phyloP scores from a whole-genome alignment of 805 yeast species.

The Wickerhamomyces xylosicus region DNA sequence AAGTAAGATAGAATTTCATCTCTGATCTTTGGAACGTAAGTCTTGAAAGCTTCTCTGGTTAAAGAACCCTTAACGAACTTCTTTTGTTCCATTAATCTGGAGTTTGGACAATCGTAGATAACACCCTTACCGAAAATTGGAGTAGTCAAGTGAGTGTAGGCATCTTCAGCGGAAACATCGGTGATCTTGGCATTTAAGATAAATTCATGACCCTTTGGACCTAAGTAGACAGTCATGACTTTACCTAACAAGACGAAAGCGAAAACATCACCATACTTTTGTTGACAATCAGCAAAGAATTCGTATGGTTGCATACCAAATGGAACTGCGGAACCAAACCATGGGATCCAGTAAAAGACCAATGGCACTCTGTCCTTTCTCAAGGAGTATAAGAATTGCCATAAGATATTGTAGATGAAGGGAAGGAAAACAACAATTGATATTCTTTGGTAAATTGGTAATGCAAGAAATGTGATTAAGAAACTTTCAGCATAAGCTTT shows the following conservation, averaged over 20 bases:
- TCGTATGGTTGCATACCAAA: conserved; percentile 93
- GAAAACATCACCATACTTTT: conserved; percentile 86
- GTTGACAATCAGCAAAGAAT: conserved; percentile 70
- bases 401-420: conserved; percentile 50
- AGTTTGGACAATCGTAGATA: conserved; percentile 91
- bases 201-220: conserved; percentile 97
- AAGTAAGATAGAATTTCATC: conserved; percentile 70
- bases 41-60: conserved; percentile 72
- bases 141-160: conserved; percentile 94
- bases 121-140: conserved; percentile 98
- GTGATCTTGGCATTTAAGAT: conserved; percentile 81
- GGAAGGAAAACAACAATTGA: conserved; percentile 33
- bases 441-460: conserved; percentile 26
- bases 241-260: conserved; percentile 84
- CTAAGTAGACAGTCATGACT: conserved; percentile 90
- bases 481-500: conserved; percentile 8
- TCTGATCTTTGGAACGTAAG: conserved; percentile 80
- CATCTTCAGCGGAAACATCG: conserved; percentile 94
- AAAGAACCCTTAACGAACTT: conserved; percentile 89
- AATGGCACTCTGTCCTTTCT: conserved; percentile 80
- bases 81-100: conserved; percentile 94
- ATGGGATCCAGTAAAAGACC: conserved; percentile 88
- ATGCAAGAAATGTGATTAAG: conserved; percentile 18
- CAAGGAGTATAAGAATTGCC: conserved; percentile 62
- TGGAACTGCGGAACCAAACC: conserved; percentile 85